Evolutionary conservation across 2,329 filamentous ascomycete species (phyloP).

Genomic region (Colletotrichum sp.): DNA sequence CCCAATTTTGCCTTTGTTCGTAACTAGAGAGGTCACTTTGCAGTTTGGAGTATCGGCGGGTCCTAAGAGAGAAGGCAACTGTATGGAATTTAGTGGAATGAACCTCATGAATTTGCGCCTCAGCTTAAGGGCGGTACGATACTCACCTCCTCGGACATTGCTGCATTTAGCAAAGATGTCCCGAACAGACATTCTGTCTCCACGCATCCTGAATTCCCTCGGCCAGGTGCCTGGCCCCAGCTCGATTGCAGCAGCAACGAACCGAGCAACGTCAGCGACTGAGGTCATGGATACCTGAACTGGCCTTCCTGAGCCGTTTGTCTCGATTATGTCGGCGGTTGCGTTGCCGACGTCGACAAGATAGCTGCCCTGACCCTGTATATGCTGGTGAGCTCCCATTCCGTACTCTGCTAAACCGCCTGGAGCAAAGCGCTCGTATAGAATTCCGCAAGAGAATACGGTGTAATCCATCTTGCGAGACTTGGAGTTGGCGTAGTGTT

Average conservation of each 20-base stretch:
- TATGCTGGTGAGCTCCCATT: conserved; percentile 62
- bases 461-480: conserved; percentile 67
- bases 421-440: conserved; percentile 77
- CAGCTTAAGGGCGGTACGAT: neutral
- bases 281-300: conserved; percentile 72
- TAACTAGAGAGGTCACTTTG: conserved; percentile 45
- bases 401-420: conserved; percentile 65
- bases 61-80: conserved; percentile 45
- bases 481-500: conserved; percentile 52
- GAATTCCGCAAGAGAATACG: conserved; percentile 74
- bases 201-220: conserved; percentile 70
- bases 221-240: conserved; percentile 68
- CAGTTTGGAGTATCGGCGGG: conserved; percentile 44
- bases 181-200: conserved; percentile 67
- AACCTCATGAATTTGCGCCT: neutral
- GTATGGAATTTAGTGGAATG: conserved; percentile 12
- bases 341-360: conserved; percentile 66
- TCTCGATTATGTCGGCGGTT: conserved; percentile 65
- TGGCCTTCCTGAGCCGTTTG: conserved; percentile 51
- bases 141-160: conserved; percentile 53
- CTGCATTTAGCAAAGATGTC: conserved; percentile 60
- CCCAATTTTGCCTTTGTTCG: conserved; percentile 51
- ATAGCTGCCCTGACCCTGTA: conserved; percentile 66
- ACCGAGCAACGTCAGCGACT: conserved; percentile 72
- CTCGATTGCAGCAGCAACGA: conserved; percentile 72